Conservation (phyloP, 345 rosid genomes). For the Streptanthus diversifolius region DNA sequence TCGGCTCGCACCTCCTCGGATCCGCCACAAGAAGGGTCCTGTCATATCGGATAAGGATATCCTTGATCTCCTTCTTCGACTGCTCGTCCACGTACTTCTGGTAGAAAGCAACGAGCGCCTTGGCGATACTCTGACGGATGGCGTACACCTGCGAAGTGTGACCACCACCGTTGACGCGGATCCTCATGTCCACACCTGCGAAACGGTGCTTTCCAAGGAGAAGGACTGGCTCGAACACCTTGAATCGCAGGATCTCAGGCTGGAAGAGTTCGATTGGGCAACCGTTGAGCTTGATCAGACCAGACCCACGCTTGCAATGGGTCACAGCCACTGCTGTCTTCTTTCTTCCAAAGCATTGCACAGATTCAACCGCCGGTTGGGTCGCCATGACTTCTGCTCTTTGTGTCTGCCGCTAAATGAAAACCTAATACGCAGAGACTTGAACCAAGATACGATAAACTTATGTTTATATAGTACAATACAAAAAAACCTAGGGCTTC, state of each 20-base stretch:
- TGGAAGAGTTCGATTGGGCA: constrained; percentile 69
- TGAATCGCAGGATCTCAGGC: constrained; percentile 81
- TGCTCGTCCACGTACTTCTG: constrained; percentile 92
- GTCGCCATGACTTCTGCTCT: constrained; percentile 29
- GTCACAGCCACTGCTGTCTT: constrained; percentile 85
- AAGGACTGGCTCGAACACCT: constrained; percentile 69
- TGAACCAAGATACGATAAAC: neutral
- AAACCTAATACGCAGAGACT: constrained; percentile 23
- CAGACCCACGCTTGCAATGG: constrained; percentile 72
- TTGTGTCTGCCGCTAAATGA: constrained; percentile 12
- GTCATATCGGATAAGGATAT: constrained; percentile 70
- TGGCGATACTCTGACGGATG: constrained; percentile 85
- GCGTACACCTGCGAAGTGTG: constrained; percentile 93
- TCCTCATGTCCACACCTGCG: constrained; percentile 79
- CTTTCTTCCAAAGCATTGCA: constrained; percentile 81
- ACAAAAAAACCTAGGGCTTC: constrained; percentile 23
- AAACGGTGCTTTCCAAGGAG: constrained; percentile 78
- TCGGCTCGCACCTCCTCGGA: constrained; percentile 92
- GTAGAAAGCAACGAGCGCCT: constrained; percentile 77
- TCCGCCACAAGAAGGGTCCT: constrained; percentile 89
- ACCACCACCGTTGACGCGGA: constrained; percentile 85
- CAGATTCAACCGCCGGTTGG: constrained; percentile 37
- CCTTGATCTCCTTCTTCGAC: constrained; percentile 88
- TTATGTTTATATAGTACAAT: neutral
- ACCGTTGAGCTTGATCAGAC: constrained; percentile 77